Evolutionary conservation across 2,329 filamentous ascomycete species (phyloP).

Genomic region (Cytospora piceae): DNA sequence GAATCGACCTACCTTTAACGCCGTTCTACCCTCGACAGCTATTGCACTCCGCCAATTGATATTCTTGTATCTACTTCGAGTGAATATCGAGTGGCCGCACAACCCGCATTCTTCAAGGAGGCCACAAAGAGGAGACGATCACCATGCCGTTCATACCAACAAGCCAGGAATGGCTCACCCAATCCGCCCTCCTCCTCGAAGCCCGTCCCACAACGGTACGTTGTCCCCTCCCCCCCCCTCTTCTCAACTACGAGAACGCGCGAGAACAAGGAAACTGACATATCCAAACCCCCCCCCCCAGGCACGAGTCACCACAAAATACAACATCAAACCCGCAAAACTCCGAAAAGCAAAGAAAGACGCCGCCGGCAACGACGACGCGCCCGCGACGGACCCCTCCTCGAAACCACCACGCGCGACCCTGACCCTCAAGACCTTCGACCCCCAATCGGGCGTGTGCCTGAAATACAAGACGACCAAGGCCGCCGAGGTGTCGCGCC

Average conservation of each 20-base stretch:
- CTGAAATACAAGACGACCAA: conserved; percentile 93
- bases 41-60: background rate
- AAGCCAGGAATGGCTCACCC: conserved; percentile 87
- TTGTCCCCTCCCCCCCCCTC: conserved; percentile 30
- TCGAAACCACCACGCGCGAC: conserved; percentile 63
- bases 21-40: background rate
- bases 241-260: conserved; percentile 2
- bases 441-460: conserved; percentile 77
- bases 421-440: conserved; percentile 87
- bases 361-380: conserved; percentile 36
- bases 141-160: conserved; percentile 80
- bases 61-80: background rate
- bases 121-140: background rate
- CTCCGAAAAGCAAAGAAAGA: conserved; percentile 35
- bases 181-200: conserved; percentile 83
- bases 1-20: background rate
- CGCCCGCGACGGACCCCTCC: conserved; percentile 35
- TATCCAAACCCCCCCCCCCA: conserved; percentile 43
- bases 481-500: conserved; percentile 82
- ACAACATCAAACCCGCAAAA: conserved; percentile 66
- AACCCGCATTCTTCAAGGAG: no score
- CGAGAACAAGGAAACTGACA: background rate
- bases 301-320: conserved; percentile 92
- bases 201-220: conserved; percentile 83
- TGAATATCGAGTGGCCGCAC: background rate